Conservation (phyloP, 768 basidiomycete species). For the Leccinum fibrillosum region DNA sequence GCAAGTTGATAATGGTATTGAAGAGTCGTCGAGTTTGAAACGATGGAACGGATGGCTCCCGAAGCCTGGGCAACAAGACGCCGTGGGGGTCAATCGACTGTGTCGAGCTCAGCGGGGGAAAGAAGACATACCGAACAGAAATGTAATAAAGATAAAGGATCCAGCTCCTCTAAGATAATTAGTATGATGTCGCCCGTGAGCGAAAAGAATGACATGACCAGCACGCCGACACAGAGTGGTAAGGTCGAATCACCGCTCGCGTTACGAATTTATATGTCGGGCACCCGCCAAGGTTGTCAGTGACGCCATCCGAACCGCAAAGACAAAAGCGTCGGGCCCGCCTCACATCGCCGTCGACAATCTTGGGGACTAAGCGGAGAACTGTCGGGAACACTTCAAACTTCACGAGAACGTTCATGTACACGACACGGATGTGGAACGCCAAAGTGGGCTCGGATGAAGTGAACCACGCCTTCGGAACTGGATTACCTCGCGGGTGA, state of each 20-base stretch:
- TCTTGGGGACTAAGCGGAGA: constrained; percentile 26
- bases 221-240: constrained; percentile 30
- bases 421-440: constrained; percentile 28
- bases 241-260: constrained; percentile 6
- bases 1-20: constrained; percentile 33
- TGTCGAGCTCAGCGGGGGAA: not conserved
- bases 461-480: constrained; percentile 19
- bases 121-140: constrained; percentile 26
- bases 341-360: constrained; percentile 30
- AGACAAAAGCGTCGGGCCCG: constrained; percentile 36
- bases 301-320: constrained; percentile 23
- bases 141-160: constrained; percentile 31
- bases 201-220: constrained; percentile 34
- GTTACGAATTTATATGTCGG: constrained; percentile 30
- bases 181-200: constrained; percentile 30
- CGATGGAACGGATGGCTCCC: constrained; percentile 17
- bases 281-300: constrained; percentile 15
- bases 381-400: constrained; percentile 25
- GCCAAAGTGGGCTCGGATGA: constrained; percentile 18
- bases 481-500: constrained; percentile 20
- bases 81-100: not conserved
- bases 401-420: constrained; percentile 24
- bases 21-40: constrained; percentile 25
- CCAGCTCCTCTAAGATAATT: constrained; percentile 32
- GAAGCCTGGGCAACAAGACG: constrained; percentile 22